These are phyloP conservation scores for Penicillium waksmanii DNA, from an alignment of 495 filamentous ascomycete genomes.

Conservation along the genomic window DNA sequence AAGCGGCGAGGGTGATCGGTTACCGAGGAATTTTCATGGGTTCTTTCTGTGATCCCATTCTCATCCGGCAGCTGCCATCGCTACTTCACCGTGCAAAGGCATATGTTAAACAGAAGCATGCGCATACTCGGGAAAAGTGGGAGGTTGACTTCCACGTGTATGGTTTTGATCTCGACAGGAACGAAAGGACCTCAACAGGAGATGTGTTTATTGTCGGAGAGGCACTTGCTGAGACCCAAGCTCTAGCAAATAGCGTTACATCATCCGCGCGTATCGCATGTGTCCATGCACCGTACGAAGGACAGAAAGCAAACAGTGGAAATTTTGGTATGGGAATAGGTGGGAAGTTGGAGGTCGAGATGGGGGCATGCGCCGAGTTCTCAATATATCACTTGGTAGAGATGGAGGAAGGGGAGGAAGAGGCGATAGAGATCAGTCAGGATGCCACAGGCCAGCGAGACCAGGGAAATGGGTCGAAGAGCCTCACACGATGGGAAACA, in stretches of 20 bases:
- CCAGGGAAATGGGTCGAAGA: background rate
- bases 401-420: conserved; percentile 33
- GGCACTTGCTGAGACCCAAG: conserved; percentile 40
- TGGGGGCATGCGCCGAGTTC: conserved; percentile 45
- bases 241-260: conserved; percentile 41
- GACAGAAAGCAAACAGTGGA: conserved; percentile 48
- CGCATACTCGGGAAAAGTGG: conserved; percentile 10
- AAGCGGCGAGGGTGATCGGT: conserved; percentile 42
- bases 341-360: conserved; percentile 36
- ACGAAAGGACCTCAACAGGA: conserved; percentile 8
- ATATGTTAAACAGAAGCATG: conserved; percentile 24
- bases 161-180: conserved; percentile 35
- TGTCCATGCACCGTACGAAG: conserved; percentile 48
- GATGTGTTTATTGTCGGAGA: background rate
- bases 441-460: background rate
- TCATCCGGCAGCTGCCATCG: conserved; percentile 42
- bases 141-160: conserved; percentile 47
- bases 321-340: conserved; percentile 48
- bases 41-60: conserved; percentile 48
- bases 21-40: conserved; percentile 52
- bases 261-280: conserved; percentile 36
- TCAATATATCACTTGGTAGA: conserved; percentile 53
- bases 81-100: conserved; percentile 24
- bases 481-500: background rate
- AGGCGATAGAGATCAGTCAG: conserved; percentile 13